Conservation (phyloP, 176 grass and related monocot genomes). For the Phoenix roebelenii region DNA sequence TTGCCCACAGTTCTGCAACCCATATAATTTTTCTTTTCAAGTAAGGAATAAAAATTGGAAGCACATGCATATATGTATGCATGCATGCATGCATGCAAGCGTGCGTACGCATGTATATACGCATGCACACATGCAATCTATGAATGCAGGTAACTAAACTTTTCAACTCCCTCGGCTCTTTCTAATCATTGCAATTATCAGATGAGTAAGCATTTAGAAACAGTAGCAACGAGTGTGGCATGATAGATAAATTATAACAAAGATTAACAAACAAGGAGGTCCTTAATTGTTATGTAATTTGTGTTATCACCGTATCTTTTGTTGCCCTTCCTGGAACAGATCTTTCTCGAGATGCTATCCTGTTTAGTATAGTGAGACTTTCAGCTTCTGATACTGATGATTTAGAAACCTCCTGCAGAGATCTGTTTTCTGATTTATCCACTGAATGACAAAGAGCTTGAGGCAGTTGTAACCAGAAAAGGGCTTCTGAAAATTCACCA, state of each 20-base stretch:
- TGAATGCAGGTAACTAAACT: too few species aligned
- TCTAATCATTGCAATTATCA: too few species aligned
- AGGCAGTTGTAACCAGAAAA: slow-evolving; percentile 93
- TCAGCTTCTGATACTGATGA: slow-evolving; percentile 34
- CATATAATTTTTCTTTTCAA: slow-evolving; percentile 3
- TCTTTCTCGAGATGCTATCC: slow-evolving; percentile 55
- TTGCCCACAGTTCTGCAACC: slow-evolving; percentile 61
- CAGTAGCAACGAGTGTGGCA: too few species aligned
- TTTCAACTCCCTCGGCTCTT: too few species aligned
- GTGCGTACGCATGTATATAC: too few species aligned
- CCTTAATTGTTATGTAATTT: slow-evolving; percentile 11
- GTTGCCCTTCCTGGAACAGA: slow-evolving; percentile 25
- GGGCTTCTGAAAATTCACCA: slow-evolving; percentile 72
- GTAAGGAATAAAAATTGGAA: neutral
- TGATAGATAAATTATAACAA: too few species aligned
- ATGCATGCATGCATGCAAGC: too few species aligned
- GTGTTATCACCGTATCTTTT: slow-evolving; percentile 35
- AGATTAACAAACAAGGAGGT: slow-evolving; percentile 9
- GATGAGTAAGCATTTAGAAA: too few species aligned
- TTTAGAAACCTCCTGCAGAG: slow-evolving; percentile 36
- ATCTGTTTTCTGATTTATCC: slow-evolving; percentile 56
- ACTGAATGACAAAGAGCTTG: slow-evolving; percentile 67
- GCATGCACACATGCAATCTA: too few species aligned
- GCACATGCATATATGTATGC: too few species aligned
- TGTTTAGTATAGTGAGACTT: slow-evolving; percentile 41